Evolutionary conservation across 2,329 filamentous ascomycete species (phyloP), one percentile per base, ranked within the genome.

Genomic region (Colletotrichum neosansevieriae): DNA sequence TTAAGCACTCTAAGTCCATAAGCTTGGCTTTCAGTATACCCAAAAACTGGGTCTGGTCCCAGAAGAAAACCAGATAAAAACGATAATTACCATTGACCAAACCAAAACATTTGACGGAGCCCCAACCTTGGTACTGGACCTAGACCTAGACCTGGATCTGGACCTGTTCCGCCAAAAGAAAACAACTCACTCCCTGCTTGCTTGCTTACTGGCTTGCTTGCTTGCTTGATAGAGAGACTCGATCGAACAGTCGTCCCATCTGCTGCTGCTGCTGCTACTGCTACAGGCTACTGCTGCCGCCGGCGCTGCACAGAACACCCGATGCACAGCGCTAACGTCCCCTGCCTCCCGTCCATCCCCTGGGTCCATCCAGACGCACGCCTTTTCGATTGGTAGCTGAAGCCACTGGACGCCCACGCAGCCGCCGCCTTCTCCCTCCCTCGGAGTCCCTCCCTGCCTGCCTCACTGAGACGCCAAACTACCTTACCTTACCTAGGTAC

Each of bases 301-400:
- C 47, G 49, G 15, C 21, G 49, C 56, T 61, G 58, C 58, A 61
- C 36, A 51, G 58, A 24, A 53, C 58, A 61, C 36, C 34, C 38
- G 15, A 51, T 12, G 49, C 36, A 17, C 58, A 51, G 49, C 49
- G 47, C 58, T 44, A n/a, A 51, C 58, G 10, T 32, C 10, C 50
- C 50, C 17, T 54, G 29, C 51, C 50, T 29, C 21, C 44, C 53
- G 29, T 53, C 34, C 34, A 29, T 29, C 50, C 17, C 24, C 38
- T 53, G 36, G 11, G 17, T 34, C 53, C 32, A 17, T 21, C 38
- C 19, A 29, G 36, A 40, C 21, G 17, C 29, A 21, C 47, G 47
- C 45, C 60, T 12, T 51, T 49, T 53, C 65, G 53, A 68, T 68
- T 68, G 65, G 65, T 60, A 36, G 53, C 53, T 49, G 36, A 45